Base-by-base conservation (phyloP, 164 flowering plant species). In the Magnolia officinalis region DNA sequence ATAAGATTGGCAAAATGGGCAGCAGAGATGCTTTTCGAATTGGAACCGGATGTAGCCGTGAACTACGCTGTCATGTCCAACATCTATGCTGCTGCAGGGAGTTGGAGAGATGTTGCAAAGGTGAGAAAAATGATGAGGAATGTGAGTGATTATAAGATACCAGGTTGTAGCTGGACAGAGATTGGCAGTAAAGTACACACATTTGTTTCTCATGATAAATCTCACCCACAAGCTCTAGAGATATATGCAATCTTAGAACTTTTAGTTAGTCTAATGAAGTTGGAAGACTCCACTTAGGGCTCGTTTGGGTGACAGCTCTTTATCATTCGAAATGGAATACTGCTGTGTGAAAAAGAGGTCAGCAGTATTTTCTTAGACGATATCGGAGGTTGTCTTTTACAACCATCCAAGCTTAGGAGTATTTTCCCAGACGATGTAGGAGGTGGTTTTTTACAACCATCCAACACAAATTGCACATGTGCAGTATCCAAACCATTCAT, bases 121-220 rank as follows among this genome's bases (percentile, higher is more conserved):
- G 67, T 87, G 1, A 84, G 89, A 14, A 82, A 87, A 75, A 65
- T 74, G 81, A 87, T 87, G 87, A 83, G 81, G 76, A 79, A 80
- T 18, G 74, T 20, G 50, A 84, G 88, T 73, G 73, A 67, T 45
- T 9, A 73, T 14, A 89, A 88, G 80, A 75, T 83, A 51, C 88
- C 91, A 0, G 93, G 93, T 55, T 88, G 85, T 77, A 91, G 96
- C 81, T 88, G 94, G 93, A 63, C 79, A 58, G 88, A 88, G 74
- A 77, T 82, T 75, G 80, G 80, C 63, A 85, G 89, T 67, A 66
- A 79, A 58, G 72, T 83, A 80, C 84, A 82, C 58, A 63, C 80
- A 19, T 86, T 87, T 77, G 72, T 79, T 49, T 83, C 87, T 55
- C 74, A 78, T 78, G 90, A 87, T 66, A 81, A 71, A 66, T 80